Conservation (phyloP, 225 moss, liverwort and hornwort species). For the Bryoerythrophyllum caledonicum region DNA sequence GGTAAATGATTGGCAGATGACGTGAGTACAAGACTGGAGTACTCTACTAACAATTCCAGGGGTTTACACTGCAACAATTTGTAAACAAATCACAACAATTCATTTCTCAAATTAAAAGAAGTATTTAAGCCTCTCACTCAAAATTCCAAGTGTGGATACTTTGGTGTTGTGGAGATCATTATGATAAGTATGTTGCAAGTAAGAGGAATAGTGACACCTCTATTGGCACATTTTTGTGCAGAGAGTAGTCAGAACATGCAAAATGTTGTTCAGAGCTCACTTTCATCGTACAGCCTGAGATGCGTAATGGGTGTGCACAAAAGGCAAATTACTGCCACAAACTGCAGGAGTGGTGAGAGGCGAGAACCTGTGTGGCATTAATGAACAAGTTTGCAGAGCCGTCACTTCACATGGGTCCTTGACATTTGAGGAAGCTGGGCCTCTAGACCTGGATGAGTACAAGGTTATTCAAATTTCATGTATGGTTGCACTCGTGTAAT, state of each 20-base stretch:
- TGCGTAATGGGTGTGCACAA: neutral
- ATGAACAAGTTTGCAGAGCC: slow-evolving; percentile 24
- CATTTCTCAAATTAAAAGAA: no score
- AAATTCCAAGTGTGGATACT: no score
- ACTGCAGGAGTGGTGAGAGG: neutral
- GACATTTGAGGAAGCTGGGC: neutral
- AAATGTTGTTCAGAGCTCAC: neutral
- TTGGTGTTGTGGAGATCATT: no score
- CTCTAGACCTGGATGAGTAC: slow-evolving; percentile 5
- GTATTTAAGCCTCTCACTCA: no score
- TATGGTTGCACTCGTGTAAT: neutral
- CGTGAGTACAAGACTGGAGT: no score
- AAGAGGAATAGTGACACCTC: no score
- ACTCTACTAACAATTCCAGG: no score
- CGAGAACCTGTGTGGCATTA: neutral
- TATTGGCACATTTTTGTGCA: neutral
- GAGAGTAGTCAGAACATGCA: neutral
- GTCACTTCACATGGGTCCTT: slow-evolving; percentile 22
- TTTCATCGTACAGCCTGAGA: neutral
- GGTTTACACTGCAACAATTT: no score
- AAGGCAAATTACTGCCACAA: slow-evolving; percentile 1
- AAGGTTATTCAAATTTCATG: slow-evolving; percentile 15
- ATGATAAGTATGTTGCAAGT: no score
- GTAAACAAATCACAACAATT: no score
- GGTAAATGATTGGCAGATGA: no score